Conservation (phyloP, 768 basidiomycete genomes). For the Panaeolus papilionaceus region DNA sequence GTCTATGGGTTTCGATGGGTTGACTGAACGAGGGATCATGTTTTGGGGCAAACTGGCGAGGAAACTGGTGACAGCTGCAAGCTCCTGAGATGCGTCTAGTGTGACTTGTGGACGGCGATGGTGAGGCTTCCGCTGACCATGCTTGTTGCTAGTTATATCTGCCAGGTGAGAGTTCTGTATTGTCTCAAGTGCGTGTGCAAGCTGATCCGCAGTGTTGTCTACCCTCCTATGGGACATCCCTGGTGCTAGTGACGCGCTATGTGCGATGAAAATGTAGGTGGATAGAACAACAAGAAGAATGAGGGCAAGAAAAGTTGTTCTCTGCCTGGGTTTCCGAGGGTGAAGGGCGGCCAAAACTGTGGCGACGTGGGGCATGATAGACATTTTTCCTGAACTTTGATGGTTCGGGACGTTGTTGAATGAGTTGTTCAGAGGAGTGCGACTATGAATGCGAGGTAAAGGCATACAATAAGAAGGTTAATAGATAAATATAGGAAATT, state of each 20-base stretch:
- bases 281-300: constrained; percentile 55
- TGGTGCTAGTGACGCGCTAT: constrained; percentile 45
- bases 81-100: constrained; percentile 64
- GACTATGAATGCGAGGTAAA: constrained; percentile 36
- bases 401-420: constrained; percentile 16
- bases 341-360: constrained; percentile 40
- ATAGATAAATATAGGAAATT: constrained; percentile 24
- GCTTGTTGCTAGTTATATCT: constrained; percentile 26
- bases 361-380: constrained; percentile 29
- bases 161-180: constrained; percentile 42
- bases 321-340: constrained; percentile 55
- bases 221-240: constrained; percentile 34
- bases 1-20: constrained; percentile 72
- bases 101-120: constrained; percentile 45
- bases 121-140: constrained; percentile 30
- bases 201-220: constrained; percentile 38
- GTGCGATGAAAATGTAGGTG: constrained; percentile 61
- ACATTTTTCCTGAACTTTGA: constrained; percentile 22
- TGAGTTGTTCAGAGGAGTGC: constrained; percentile 38
- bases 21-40: constrained; percentile 68
- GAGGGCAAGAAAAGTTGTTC: constrained; percentile 61
- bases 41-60: constrained; percentile 78
- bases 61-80: constrained; percentile 78
- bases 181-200: constrained; percentile 40
- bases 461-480: constrained; percentile 30